phyloP scores from a whole-genome alignment of 495 filamentous ascomycete genomes.

The Staphylotrichum tortipilum region DNA sequence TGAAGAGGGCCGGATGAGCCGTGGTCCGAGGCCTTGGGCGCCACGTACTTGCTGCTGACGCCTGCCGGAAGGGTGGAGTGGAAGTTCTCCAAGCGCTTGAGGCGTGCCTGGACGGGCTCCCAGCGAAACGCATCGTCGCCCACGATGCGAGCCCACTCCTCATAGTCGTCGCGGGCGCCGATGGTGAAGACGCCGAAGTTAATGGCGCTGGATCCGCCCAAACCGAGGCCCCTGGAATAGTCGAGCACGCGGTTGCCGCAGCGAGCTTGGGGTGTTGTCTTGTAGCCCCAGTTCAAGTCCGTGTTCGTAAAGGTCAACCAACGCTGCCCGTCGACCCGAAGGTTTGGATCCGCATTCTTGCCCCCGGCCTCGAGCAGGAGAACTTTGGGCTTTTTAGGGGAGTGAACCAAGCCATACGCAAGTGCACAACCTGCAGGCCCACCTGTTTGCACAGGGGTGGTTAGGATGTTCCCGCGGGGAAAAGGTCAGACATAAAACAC shows the following conservation, averaged over 20 bases:
- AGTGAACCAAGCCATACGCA: constrained; percentile 40
- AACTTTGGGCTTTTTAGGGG: constrained; percentile 37
- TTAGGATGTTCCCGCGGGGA: not conserved
- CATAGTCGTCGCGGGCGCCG: constrained; percentile 53
- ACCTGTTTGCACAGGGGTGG: constrained; percentile 27
- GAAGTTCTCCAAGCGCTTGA: constrained; percentile 48
- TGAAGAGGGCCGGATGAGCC: constrained; percentile 40
- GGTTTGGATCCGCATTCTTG: constrained; percentile 36
- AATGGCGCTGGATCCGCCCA: constrained; percentile 54
- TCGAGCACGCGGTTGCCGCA: constrained; percentile 44
- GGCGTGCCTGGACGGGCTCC: constrained; percentile 38
- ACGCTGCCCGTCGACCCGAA: constrained; percentile 45
- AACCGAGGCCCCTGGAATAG: constrained; percentile 49
- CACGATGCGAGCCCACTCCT: constrained; percentile 39
- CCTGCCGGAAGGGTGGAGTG: constrained; percentile 30
- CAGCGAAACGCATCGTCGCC: constrained; percentile 43
- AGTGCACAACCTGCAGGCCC: constrained; percentile 49
- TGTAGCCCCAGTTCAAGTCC: constrained; percentile 52
- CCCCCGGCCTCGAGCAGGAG: constrained; percentile 53
- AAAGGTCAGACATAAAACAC: no score
- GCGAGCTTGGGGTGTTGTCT: constrained; percentile 46
- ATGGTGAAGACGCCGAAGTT: constrained; percentile 55
- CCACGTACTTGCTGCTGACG: constrained; percentile 27
- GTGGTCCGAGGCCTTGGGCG: constrained; percentile 35
- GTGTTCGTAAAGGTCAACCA: constrained; percentile 41